These are phyloP conservation scores for Phylloporus sp. DNA, from an alignment of 1,284 basidiomycete genomes.

Conservation along the genomic window DNA sequence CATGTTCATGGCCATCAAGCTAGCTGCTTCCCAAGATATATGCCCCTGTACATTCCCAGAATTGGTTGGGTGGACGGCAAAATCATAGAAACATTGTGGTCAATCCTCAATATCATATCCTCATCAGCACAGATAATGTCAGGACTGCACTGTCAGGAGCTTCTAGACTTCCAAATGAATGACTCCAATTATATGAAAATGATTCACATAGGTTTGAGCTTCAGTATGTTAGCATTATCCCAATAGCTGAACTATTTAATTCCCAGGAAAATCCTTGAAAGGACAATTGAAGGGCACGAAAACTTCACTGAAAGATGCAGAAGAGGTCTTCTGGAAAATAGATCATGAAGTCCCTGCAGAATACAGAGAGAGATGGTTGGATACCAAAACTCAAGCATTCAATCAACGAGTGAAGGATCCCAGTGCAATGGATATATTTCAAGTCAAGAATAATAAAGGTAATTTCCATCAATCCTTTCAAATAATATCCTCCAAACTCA, in stretches of 20 bases:
- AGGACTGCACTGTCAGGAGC: neutral
- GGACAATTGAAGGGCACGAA: neutral
- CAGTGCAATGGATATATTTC: neutral
- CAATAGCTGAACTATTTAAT: too few species aligned
- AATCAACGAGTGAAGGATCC: neutral
- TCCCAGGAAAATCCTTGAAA: neutral
- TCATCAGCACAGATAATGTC: slow-evolving; percentile 6
- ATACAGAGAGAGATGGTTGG: neutral
- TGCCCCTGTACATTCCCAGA: slow-evolving; percentile 1
- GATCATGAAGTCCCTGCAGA: neutral
- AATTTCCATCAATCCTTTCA: too few species aligned
- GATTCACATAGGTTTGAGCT: slow-evolving; percentile 8
- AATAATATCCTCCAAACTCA: too few species aligned
- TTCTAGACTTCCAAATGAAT: slow-evolving; percentile 21
- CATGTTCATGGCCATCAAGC: slow-evolving; percentile 20
- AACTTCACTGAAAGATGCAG: neutral
- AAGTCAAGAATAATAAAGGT: neutral
- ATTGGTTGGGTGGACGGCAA: neutral
- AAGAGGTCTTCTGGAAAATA: neutral
- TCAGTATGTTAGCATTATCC: too few species aligned
- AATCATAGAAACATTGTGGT: slow-evolving; percentile 17
- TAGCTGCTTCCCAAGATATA: slow-evolving; percentile 14
- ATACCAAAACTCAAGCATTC: neutral
- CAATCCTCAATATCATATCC: slow-evolving; percentile 8
- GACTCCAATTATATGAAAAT: slow-evolving; percentile 24